Evolutionary conservation across 2,329 filamentous ascomycete genomes (phyloP), one percentile per base, ranked within the genome.

Genomic region (Cordyceps javanica): DNA sequence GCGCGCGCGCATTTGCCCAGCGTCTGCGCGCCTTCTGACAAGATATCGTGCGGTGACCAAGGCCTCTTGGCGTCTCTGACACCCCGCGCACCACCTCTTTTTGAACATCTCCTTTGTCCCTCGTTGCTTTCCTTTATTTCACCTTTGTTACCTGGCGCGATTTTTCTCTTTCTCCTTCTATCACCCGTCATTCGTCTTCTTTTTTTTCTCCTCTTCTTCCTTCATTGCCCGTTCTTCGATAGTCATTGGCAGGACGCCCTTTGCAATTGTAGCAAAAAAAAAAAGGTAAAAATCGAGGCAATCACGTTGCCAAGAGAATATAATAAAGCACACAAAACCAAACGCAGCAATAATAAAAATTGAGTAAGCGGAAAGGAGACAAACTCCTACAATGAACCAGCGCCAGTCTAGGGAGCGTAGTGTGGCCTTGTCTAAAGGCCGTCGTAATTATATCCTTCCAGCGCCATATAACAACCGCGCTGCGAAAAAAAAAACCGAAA

Each of bases 361-460:
- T n/a, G 32, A 34, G 34, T 36, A 54, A 41, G 52, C 25, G 52
- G 30, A 44, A 34, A 48, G 36, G 16, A 38, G 19, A 32, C 13
- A 48, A 49, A 58, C 51, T 51, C 59, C 52, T 46, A 55, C 39
- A 56, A 44, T 51, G 52, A 55, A 26, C 57, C 19, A 55, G 56
- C 53, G 57, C 57, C 57, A 49, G 45, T 59, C 52, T 55, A 59
- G 48, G 57, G 57, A 59, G 53, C 41, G 57, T 59, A 59, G 36
- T 55, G 42, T 44, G 57, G 26, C 57, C 50, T 51, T 55, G 45
- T 58, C 55, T 19, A 58, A 54, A 53, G 57, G 32, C 70, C 70
- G 68, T 72, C 70, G 64, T 72, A 66, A 73, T 72, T 73, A 73
- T 69, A 69, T 69, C 67, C 67, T 70, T 68, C 65, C 55, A 60